A percentile compares a stretch with the other conserved stretches of the same genome.
These are phyloP conservation scores for Talaromyces atroroseus DNA, from an alignment of 2,329 filamentous ascomycete species.

Conservation along the genomic window DNA sequence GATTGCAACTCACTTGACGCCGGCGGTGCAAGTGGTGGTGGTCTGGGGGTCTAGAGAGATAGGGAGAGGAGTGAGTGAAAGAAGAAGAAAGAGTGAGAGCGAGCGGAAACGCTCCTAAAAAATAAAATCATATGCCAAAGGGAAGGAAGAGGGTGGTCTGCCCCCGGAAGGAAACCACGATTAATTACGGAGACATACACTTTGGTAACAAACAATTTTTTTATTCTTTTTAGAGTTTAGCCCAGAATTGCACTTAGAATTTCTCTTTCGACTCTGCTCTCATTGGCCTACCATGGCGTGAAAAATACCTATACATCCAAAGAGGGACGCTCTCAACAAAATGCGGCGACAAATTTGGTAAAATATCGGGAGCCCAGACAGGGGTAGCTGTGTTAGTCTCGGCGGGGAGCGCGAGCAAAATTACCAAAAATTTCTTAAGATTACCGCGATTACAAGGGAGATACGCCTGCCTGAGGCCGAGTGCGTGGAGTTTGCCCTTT, in stretches of 20 bases:
- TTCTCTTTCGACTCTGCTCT: neutral
- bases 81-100: neutral
- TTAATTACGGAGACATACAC: neutral
- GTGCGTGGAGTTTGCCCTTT: neutral
- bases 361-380: neutral
- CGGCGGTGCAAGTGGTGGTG: neutral
- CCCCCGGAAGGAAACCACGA: neutral
- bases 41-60: no score
- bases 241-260: neutral
- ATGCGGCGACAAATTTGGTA: neutral
- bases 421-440: no score
- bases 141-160: slow-evolving; percentile 8
- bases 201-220: neutral
- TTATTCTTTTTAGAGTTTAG: neutral
- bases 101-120: neutral
- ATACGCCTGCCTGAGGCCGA: neutral
- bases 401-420: neutral
- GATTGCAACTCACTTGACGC: neutral
- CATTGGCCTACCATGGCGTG: neutral
- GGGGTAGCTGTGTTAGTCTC: neutral
- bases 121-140: slow-evolving; percentile 3
- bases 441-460: neutral
- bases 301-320: neutral
- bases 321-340: neutral
- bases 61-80: neutral